Base-by-base conservation (phyloP, 176 grass and related monocot genomes). In the Paspalum notatum region DNA sequence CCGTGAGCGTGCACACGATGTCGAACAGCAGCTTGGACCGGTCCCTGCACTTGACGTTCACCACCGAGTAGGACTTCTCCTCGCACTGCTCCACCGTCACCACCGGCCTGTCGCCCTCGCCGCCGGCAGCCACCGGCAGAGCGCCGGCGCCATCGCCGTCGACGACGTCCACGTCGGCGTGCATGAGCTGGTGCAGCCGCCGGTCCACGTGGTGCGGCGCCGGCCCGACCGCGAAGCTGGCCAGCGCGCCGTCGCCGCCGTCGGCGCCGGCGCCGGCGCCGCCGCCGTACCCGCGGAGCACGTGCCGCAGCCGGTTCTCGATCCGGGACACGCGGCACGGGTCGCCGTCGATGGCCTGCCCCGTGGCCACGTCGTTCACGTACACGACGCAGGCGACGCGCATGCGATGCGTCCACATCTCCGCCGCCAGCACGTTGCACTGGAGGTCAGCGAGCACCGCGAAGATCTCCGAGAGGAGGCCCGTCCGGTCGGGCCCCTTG, bases 1-100 rank as follows among this genome's bases (percentile, higher is more conserved):
- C 92, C n/a, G 92, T 99, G 61, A 99, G 88, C 56, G 96, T 99
- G 87, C 92, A 98, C 11, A 98, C 95, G 59, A 98, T 94, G 87
- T 98, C 95, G 52, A 94, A 98, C 32, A 98, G 76, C 82, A 99
- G 85, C 72, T 99, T 99, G 6, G 88, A 77, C 14, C 96, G 77
- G 81, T 99, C 96, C 81, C 63, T 74, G 82, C 96, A 99, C 81
- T 76, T 84, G 39, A 95, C 87, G 75, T 91, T 95, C 75, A 99
- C 96, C 75, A 99, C 92, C 22, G 92, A 99, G 74, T 99, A 99
- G 64, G 86, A 80, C 85, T 99, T 99, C 79, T 98, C 92, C 88
- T 88, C 88, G 18, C 92, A 99, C 76, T 89, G 75, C 48, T 95
- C 96, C 72, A 99, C 82, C 37, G 62, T 86, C 26, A 99, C 87